Percentiles rank a stretch among this genome's conserved stretches.
Evolutionary conservation across 495 filamentous ascomycete genomes (phyloP).

Genomic region (Tetracladium setigerum): DNA sequence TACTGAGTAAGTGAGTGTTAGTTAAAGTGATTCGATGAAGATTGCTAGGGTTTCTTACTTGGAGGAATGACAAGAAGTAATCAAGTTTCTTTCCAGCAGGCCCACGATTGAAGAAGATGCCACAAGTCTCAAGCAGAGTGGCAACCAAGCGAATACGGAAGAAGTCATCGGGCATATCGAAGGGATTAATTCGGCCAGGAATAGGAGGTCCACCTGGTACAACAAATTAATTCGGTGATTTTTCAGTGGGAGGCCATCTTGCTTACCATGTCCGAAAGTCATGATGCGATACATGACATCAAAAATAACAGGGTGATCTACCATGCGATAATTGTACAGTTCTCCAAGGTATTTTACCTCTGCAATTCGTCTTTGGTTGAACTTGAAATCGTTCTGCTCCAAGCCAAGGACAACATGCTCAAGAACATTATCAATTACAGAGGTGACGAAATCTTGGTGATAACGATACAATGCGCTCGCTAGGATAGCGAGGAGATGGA

Average conservation of each 20-base stretch:
- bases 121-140: conserved; percentile 88
- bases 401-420: conserved; percentile 85
- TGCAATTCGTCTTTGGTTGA: conserved; percentile 90
- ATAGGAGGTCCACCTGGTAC: conserved; percentile 69
- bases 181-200: conserved; percentile 60
- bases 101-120: conserved; percentile 91
- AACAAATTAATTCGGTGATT: conserved; percentile 14
- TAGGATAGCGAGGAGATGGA: conserved; percentile 91
- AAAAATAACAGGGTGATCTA: conserved; percentile 93
- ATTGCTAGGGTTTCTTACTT: conserved; percentile 34
- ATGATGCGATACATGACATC: conserved; percentile 92
- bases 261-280: conserved; percentile 68
- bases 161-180: conserved; percentile 91
- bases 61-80: conserved; percentile 95
- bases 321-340: conserved; percentile 96
- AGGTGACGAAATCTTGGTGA: conserved; percentile 82
- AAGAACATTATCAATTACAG: conserved; percentile 80
- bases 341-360: conserved; percentile 96
- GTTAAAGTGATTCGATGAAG: conserved; percentile 21
- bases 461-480: conserved; percentile 81
- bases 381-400: conserved; percentile 95
- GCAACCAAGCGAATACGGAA: conserved; percentile 89
- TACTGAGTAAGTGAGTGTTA: conserved; percentile 42
- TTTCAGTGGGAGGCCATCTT: conserved; percentile 29
- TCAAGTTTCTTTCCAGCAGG: conserved; percentile 94